Base-by-base conservation (phyloP, 768 basidiomycete species). In the Cubamyces lactineus region DNA sequence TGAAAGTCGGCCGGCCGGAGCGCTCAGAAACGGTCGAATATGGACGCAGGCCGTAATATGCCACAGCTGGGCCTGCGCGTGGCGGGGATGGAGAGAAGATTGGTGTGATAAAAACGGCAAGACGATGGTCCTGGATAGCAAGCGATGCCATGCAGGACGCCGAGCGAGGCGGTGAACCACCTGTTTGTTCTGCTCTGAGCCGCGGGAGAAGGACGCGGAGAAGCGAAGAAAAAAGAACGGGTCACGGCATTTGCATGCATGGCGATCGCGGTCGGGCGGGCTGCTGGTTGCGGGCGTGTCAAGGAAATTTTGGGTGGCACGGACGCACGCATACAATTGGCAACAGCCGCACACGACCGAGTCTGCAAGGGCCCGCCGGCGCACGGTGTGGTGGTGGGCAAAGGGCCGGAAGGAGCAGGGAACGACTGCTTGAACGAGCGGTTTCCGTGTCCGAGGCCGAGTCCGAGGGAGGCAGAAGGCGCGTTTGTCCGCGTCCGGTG, bases 231-330 rank as follows among this genome's bases (percentile, higher is more conserved):
- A 34, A 34, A 34, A 34, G 34, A 9, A 34, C 34, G 34, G 34
- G 34, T 34, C 34, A 34, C 34, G 34, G 34, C 34, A 34, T 34
- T 34, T 3, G 9, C n/a, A 46, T 19, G 40, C 47, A 30, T 50
- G 57, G 57, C 42, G 57, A 57, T 57, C 38, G 46, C 19, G 47
- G 34, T 53, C n/a, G 41, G n/a, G 23, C 26, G 8, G 5, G 38
- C 46, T 48, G 45, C 38, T 41, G 19, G n/a, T n/a, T 53, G 52
- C 30, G 3, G 21, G 34, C 34, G 34, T 39, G 53, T 55, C 53
- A 50, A 13, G 17, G 34, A 55, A 50, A 42, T 21, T 55, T 50
- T 42, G 59, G 59, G 60, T 62, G 60, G 61, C 61, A 50, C 53
- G 42, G 17, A 3, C 11, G 9, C 8, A n/a, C 19, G 11, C 42